Percentiles rank a stretch among this genome's conserved stretches.
These are phyloP conservation scores for Microbotryum silenes-acaulis DNA, from an alignment of 1,284 basidiomycete species.

Conservation along the genomic window DNA sequence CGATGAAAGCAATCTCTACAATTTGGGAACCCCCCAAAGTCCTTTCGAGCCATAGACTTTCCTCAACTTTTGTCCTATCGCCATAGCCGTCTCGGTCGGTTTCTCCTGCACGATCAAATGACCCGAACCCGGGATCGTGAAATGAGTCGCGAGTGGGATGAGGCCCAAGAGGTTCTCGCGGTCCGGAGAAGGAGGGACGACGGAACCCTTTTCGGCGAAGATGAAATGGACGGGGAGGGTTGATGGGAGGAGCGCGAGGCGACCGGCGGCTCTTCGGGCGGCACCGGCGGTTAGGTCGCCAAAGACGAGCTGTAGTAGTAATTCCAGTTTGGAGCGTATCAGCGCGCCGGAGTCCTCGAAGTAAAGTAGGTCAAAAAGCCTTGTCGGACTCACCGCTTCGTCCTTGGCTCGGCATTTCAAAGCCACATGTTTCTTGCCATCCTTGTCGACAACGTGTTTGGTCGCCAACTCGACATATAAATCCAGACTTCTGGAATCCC, in stretches of 20 bases:
- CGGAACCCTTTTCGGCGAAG: slow-evolving; percentile 26
- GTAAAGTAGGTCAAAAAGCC: too few species aligned
- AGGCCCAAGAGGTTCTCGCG: slow-evolving; percentile 2
- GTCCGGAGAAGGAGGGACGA: slow-evolving; percentile 22
- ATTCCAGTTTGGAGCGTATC: neutral
- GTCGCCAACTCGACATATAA: slow-evolving; percentile 50
- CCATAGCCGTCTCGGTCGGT: slow-evolving; percentile 40
- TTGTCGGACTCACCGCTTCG: slow-evolving; percentile 20
- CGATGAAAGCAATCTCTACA: slow-evolving; percentile 11
- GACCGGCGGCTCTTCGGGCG: slow-evolving; percentile 22
- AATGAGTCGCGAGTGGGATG: slow-evolving; percentile 26
- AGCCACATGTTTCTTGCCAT: slow-evolving; percentile 2
- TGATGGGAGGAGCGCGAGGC: slow-evolving; percentile 21
- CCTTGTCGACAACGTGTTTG: neutral
- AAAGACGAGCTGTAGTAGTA: slow-evolving; percentile 29
- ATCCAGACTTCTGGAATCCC: slow-evolving; percentile 62
- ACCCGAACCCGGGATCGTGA: slow-evolving; percentile 32
- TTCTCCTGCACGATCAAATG: slow-evolving; percentile 46
- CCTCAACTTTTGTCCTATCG: slow-evolving; percentile 39
- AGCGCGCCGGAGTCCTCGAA: neutral
- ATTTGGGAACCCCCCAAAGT: slow-evolving; percentile 5
- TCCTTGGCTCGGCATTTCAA: slow-evolving; percentile 17
- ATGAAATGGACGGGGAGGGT: slow-evolving; percentile 30
- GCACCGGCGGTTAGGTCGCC: slow-evolving; percentile 27
- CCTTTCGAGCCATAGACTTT: slow-evolving; percentile 34